Base-by-base conservation (phyloP, 371 early-diverging fungal species). In the Umbelopsis sp. region DNA sequence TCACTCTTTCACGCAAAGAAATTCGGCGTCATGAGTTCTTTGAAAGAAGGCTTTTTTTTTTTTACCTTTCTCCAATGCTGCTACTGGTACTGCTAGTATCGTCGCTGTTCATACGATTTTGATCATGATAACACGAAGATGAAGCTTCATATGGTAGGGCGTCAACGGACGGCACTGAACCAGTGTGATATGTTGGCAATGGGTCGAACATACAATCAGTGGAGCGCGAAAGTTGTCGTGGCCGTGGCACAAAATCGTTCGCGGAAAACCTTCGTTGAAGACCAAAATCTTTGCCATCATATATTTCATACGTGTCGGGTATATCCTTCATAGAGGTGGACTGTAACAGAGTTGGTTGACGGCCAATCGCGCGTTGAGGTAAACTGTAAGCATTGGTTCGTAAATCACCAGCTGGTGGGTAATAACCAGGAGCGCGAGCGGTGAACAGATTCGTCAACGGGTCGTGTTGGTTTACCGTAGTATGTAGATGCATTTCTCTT, bases 1-100 rank as follows among this genome's bases (percentile, higher is more conserved):
- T 37, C 10, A 57, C 29, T 57, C 29, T 29, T 4, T 12, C 29
- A 14, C 7, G 0, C 10, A 57, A 14, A 35, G 11, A 35, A 35
- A 6, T 18, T 57, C 14, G 57, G 48, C 20, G 48, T 20, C 35
- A 32, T 16, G 29, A 29, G 10, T 16, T 16, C 29, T 29, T 11
- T 18, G 18, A 29, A 10, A 11, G n/a, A 8, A 29, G 14, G 32
- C 7, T 7, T 4, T 18, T 35, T 29, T 29, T 29, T 35, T 35
- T 10, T 57, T 57, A 57, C 57, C 57, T 57, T 25, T 57, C 57
- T 16, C 57, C 57, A 35, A 35, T 35, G 14, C 57, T 35, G 18
- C 57, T 57, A 35, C 35, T 57, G 6, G 57, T 57, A 18, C 57
- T 57, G 57, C 57, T 57, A 7, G 57, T 57, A 14, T 57, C 57